Conservation (phyloP, 441 rosid genomes). For the Arabidopsis hybrid region DNA sequence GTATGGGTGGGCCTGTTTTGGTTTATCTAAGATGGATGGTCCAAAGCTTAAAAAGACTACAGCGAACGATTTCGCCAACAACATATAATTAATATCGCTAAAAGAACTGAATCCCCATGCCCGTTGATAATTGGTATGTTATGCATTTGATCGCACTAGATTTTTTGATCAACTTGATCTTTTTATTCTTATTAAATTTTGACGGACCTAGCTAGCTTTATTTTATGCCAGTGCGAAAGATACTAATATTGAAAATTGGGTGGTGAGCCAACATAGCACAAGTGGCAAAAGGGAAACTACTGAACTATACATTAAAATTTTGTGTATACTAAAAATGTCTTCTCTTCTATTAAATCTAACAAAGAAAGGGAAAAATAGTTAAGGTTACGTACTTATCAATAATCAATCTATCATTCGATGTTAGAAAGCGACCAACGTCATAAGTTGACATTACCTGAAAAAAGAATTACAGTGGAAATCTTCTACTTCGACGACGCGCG, state of each 20-base stretch:
- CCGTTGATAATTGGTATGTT: not conserved
- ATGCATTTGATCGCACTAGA: not conserved
- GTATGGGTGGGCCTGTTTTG: not conserved
- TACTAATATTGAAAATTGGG: not conserved
- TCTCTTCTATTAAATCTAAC: not conserved
- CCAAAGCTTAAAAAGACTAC: not conserved
- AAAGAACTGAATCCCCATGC: not conserved
- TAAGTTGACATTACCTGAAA: slow-evolving; percentile 35
- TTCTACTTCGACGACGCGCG: slow-evolving; percentile 24
- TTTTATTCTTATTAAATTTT: not conserved
- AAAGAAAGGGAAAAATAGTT: not conserved
- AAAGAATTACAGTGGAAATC: slow-evolving; percentile 36
- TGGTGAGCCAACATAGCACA: slow-evolving; percentile 16
- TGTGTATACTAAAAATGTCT: not conserved
- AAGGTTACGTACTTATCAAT: slow-evolving; percentile 19
- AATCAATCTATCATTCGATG: slow-evolving; percentile 13
- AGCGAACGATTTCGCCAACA: not conserved
- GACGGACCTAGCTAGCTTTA: slow-evolving; percentile 1
- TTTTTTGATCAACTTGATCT: not conserved
- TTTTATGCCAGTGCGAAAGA: not conserved
- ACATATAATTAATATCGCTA: not conserved
- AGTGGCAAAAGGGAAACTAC: not conserved
- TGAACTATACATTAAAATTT: slow-evolving; percentile 13
- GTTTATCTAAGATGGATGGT: not conserved
- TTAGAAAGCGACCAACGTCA: slow-evolving; percentile 41